Evolutionary conservation across 2,329 filamentous ascomycete genomes (phyloP).

Genomic region (Fusarium pseudocircinatum): DNA sequence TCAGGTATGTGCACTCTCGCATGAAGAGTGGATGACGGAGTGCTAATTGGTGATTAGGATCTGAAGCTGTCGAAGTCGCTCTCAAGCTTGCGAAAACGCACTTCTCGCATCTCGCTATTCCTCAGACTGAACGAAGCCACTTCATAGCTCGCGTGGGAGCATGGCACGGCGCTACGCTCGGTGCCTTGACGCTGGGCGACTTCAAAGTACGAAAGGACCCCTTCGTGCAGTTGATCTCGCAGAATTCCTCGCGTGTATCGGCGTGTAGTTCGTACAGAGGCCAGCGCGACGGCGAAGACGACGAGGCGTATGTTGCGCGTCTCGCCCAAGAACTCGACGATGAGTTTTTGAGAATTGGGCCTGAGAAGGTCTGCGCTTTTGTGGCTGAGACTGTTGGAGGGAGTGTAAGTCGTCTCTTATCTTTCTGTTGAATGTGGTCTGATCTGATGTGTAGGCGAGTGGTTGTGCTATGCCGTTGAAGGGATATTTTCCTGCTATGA

Average conservation of each 20-base stretch:
- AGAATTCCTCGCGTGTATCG: constrained; percentile 20
- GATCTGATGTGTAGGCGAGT: constrained; percentile 6
- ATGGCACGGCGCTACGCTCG: constrained; percentile 34
- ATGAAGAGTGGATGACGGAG: accelerated
- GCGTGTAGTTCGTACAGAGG: constrained; percentile 21
- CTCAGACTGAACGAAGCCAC: constrained; percentile 23
- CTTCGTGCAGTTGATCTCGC: constrained; percentile 26
- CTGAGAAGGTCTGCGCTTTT: constrained; percentile 59
- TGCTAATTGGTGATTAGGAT: constrained; percentile 8
- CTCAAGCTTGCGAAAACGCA: constrained; percentile 37
- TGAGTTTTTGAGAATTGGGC: constrained; percentile 57
- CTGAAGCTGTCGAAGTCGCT: constrained; percentile 34
- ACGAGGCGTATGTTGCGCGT: constrained; percentile 52
- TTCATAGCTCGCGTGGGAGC: constrained; percentile 32
- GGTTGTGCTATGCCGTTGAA: constrained; percentile 33
- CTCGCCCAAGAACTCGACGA: constrained; percentile 57
- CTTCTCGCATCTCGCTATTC: constrained; percentile 27
- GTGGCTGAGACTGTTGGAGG: constrained; percentile 58
- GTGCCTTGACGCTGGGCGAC: constrained; percentile 28
- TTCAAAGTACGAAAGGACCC: constrained; percentile 37
- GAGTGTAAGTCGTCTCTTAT: constrained; percentile 7
- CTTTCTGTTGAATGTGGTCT: neutral
- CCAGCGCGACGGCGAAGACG: neutral
- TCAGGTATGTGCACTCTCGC: constrained; percentile 13
- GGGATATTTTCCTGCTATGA: constrained; percentile 65